These are phyloP conservation scores for Brettanomyces bruxellensis DNA, from an alignment of 805 yeast genomes.

Conservation along the genomic window DNA sequence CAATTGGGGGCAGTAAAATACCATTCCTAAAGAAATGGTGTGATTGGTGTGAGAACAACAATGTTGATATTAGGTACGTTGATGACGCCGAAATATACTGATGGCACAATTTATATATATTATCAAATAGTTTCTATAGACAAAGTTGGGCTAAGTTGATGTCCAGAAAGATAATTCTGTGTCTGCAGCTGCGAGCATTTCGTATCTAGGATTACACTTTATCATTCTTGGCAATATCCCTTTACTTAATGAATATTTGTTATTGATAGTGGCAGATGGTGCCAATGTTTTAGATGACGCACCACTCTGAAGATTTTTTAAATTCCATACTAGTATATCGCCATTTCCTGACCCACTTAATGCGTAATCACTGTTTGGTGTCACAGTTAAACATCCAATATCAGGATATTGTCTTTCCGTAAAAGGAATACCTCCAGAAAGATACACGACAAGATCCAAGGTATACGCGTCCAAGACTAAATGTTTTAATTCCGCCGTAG, in stretches of 20 bases:
- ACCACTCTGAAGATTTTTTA: conserved; percentile 5
- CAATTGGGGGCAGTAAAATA: conserved; percentile 37
- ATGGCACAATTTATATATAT: neutral
- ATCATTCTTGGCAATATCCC: conserved; percentile 37
- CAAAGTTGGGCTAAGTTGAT: neutral
- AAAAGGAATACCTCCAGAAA: conserved; percentile 41
- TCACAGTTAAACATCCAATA: conserved; percentile 48
- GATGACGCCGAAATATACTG: conserved; percentile 21
- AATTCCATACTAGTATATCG: conserved; percentile 45
- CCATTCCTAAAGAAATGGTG: conserved; percentile 58
- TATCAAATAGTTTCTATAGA: neutral
- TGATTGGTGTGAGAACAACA: conserved; percentile 55
- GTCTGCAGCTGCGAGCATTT: conserved; percentile 59
- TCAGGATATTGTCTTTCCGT: conserved; percentile 27
- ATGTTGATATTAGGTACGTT: conserved; percentile 56
- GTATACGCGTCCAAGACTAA: conserved; percentile 31
- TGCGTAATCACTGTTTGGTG: conserved; percentile 61
- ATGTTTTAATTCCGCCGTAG: conserved; percentile 45
- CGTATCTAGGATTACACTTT: conserved; percentile 52
- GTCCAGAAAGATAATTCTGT: conserved; percentile 38
- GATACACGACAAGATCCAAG: conserved; percentile 14
- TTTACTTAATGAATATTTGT: neutral
- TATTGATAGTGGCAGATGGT: conserved; percentile 4
- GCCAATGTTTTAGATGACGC: neutral
- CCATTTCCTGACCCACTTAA: conserved; percentile 54